These are phyloP conservation scores for Metarhizium rileyi DNA, from an alignment of 2,329 filamentous ascomycete genomes.

Conservation along the genomic window DNA sequence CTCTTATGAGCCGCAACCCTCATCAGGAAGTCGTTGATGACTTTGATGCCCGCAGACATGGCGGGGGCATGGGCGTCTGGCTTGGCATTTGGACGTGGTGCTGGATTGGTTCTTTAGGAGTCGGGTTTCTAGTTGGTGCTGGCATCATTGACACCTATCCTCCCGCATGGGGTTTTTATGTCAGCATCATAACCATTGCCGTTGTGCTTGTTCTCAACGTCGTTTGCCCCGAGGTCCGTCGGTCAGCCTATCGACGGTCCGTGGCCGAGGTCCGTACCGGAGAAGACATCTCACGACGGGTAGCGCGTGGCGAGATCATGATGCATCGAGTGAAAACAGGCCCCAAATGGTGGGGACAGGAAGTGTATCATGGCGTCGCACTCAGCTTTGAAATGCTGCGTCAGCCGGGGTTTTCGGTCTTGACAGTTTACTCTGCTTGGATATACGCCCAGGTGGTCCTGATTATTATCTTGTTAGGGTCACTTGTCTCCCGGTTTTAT, in stretches of 20 bases:
- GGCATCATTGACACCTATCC: slow-evolving; percentile 53
- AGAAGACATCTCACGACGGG: slow-evolving; percentile 41
- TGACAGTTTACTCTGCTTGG: slow-evolving; percentile 67
- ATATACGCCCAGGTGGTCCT: slow-evolving; percentile 69
- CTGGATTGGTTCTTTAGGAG: slow-evolving; percentile 59
- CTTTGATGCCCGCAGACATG: slow-evolving; percentile 62
- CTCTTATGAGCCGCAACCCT: slow-evolving; percentile 60
- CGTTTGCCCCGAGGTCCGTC: slow-evolving; percentile 60
- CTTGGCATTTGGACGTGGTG: slow-evolving; percentile 71
- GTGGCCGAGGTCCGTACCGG: slow-evolving; percentile 53
- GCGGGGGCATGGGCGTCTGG: slow-evolving; percentile 74
- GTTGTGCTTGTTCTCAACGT: slow-evolving; percentile 60
- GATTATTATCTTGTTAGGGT: slow-evolving; percentile 61
- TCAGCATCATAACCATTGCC: slow-evolving; percentile 58
- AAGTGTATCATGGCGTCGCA: slow-evolving; percentile 59
- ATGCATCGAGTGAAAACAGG: slow-evolving; percentile 64
- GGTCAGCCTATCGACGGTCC: slow-evolving; percentile 58
- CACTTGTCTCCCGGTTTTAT: slow-evolving; percentile 61
- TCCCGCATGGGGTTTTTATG: slow-evolving; percentile 67
- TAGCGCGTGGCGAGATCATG: slow-evolving; percentile 66
- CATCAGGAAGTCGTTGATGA: slow-evolving; percentile 61
- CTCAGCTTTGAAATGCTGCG: slow-evolving; percentile 61
- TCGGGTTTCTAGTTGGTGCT: slow-evolving; percentile 65
- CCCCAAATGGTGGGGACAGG: slow-evolving; percentile 68
- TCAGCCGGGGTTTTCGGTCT: slow-evolving; percentile 63